A percentile compares a stretch with the other conserved stretches of the same genome.
Conservation (phyloP, 352 stramenopile species). For the Peronosclerospora sorghi region DNA sequence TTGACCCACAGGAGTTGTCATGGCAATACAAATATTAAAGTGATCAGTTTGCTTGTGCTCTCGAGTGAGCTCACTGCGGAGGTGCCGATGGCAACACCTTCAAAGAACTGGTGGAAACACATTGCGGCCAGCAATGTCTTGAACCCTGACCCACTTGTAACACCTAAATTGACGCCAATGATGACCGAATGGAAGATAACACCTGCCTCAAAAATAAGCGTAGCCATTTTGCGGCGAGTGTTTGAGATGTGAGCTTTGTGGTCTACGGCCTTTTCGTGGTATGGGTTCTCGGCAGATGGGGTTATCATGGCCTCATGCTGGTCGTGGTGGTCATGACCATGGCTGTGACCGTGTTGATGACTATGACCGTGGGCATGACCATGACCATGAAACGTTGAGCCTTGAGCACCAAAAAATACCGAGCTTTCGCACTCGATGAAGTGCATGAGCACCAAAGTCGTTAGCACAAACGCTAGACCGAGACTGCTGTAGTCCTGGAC, state of each 20-base stretch:
- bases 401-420: constrained; percentile 33
- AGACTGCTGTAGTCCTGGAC: constrained; percentile 44
- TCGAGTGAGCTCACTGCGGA: constrained; percentile 26
- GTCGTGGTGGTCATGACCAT: neutral
- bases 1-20: constrained; percentile 50
- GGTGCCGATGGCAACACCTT: constrained; percentile 45
- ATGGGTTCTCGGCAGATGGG: neutral
- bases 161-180: constrained; percentile 51
- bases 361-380: too few relatives aligned
- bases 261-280: neutral
- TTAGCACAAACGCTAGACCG: constrained; percentile 45
- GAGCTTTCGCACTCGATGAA: constrained; percentile 55
- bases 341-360: too few relatives aligned
- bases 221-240: constrained; percentile 27
- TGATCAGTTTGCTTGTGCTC: constrained; percentile 25
- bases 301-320: neutral
- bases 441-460: constrained; percentile 51
- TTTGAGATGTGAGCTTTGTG: neutral
- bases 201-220: constrained; percentile 41
- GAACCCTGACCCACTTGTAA: constrained; percentile 34
- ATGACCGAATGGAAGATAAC: constrained; percentile 64
- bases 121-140: constrained; percentile 49
- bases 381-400: constrained; percentile 18
- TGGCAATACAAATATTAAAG: constrained; percentile 35
- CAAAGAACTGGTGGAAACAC: constrained; percentile 72